Evolutionary conservation across 2,329 filamentous ascomycete genomes (phyloP), one percentile per base, ranked within the genome.

Genomic region (Sporothrix globosa): DNA sequence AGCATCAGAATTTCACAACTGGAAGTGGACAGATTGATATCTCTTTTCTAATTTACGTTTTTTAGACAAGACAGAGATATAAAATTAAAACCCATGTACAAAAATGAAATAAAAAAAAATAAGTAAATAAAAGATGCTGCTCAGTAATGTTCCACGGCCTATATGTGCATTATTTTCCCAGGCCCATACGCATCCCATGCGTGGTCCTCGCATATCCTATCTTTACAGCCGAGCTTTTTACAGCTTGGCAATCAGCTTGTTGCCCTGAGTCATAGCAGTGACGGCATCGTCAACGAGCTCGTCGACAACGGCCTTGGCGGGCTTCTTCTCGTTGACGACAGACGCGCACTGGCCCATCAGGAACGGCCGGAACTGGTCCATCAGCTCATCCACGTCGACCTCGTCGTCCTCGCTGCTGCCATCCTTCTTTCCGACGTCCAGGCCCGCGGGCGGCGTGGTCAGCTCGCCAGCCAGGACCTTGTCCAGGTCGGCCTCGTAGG

Each of bases 291-390:
- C 82, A 73, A 99, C 92, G 76, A 99, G 91, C 84, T 99, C 96
- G 78, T 99, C 96, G 52, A 99, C 91, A 73, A 99, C 95, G 21
- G 81, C 92, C 87, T 94, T 96, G 73, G 96, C 96, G 52, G 87
- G 84, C 89, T 96, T 96, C 85, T 90, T 91, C 83, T 98, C 93
- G 78, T 95, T 96, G 70, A 96, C 92, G 44, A 97, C 92, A 39
- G 96, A 95, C 50, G 96, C 92, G 72, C 92, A 95, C 87, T 98
- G 96, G 80, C 96, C 96, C 96, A 99, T 99, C 76, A 97, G 83
- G 85, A 89, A 97, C 17, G 94, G 94, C 71, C 93, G 87, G 77
- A 93, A 94, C 79, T 96, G 93, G 80, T 98, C 96, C 83, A 99
- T 89, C 46, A 91, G 88, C 53, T 98, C 93, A 72, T 97, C 94